These are phyloP conservation scores for Paraurostyla sp. DNA, from an alignment of 73 alveolate genomes.

Conservation along the genomic window DNA sequence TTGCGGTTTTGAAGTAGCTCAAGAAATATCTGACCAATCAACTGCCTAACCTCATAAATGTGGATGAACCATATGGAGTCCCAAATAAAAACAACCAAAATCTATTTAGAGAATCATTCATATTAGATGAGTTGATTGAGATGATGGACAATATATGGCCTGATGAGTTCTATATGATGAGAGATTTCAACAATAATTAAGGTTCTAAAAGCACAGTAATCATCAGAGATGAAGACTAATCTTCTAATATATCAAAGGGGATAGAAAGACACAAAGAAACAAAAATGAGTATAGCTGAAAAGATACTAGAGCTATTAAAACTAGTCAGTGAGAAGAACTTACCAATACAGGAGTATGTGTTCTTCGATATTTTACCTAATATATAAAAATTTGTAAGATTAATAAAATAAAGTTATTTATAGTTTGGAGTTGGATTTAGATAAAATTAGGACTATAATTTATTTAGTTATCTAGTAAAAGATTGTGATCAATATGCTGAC, in stretches of 20 bases:
- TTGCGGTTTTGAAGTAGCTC: not conserved
- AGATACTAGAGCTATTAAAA: constrained; percentile 14
- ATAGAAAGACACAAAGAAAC: constrained; percentile 10
- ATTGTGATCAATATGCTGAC: constrained; percentile 51
- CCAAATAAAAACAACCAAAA: not conserved
- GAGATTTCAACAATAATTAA: not conserved
- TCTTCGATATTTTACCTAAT: constrained; percentile 51
- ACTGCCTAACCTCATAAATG: constrained; percentile 31
- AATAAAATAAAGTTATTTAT: not conserved
- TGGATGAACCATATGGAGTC: constrained; percentile 11
- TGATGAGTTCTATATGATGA: constrained; percentile 5
- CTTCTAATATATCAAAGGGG: not conserved
- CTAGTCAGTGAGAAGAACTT: not conserved
- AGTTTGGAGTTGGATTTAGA: constrained; percentile 60
- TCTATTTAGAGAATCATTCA: not conserved
- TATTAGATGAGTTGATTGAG: constrained; percentile 3
- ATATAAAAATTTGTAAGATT: constrained; percentile 49
- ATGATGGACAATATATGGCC: constrained; percentile 45
- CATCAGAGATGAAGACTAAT: not conserved
- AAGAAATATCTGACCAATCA: not conserved
- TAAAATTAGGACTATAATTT: constrained; percentile 19
- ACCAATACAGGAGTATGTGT: not conserved
- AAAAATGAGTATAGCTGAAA: constrained; percentile 4
- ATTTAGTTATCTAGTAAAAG: constrained; percentile 42
- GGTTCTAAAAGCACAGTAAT: not conserved